Percentiles rank a stretch among this genome's conserved stretches.
Evolutionary conservation across 139 green algal genomes (phyloP).

Genomic region (Chlorella sp.): DNA sequence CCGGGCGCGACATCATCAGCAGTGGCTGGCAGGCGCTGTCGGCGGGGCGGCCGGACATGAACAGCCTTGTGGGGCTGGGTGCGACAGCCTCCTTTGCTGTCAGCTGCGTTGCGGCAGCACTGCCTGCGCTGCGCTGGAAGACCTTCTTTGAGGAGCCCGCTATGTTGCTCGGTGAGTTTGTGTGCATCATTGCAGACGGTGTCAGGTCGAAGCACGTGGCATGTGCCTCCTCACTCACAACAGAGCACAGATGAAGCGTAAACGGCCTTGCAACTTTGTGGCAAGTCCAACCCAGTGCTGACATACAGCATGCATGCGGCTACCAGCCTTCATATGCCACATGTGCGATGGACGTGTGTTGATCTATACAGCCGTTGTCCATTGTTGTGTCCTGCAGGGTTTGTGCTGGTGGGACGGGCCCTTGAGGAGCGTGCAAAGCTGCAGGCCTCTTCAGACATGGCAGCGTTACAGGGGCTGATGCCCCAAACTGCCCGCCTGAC

Average conservation of each 20-base stretch:
- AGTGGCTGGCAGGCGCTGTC: slow-evolving; percentile 38
- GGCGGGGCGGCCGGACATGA: slow-evolving; percentile 90
- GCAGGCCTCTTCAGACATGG: slow-evolving; percentile 83
- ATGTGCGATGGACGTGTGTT: no score
- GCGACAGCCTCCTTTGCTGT: slow-evolving; percentile 80
- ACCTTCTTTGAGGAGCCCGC: slow-evolving; percentile 98
- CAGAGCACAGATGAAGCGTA: no score
- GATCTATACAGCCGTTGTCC: no score
- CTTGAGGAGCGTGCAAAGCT: slow-evolving; percentile 94
- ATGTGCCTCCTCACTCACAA: no score
- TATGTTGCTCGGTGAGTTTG: slow-evolving; percentile 88
- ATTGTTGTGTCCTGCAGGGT: slow-evolving; percentile 29
- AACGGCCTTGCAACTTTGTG: no score
- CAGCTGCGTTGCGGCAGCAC: slow-evolving; percentile 60
- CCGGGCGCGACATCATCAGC: slow-evolving; percentile 49
- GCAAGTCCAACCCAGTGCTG: no score
- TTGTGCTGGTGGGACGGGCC: slow-evolving; percentile 82
- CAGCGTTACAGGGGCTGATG: slow-evolving; percentile 81
- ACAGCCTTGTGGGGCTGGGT: slow-evolving; percentile 91
- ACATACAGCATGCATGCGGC: no score
- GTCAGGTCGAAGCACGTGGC: no score
- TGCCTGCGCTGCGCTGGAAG: slow-evolving; percentile 68
- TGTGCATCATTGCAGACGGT: no score
- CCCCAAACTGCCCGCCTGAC: slow-evolving; percentile 67
- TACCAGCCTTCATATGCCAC: no score